Conservation (phyloP, 2,329 filamentous ascomycete genomes). For the Chaetomiaceae sp. region DNA sequence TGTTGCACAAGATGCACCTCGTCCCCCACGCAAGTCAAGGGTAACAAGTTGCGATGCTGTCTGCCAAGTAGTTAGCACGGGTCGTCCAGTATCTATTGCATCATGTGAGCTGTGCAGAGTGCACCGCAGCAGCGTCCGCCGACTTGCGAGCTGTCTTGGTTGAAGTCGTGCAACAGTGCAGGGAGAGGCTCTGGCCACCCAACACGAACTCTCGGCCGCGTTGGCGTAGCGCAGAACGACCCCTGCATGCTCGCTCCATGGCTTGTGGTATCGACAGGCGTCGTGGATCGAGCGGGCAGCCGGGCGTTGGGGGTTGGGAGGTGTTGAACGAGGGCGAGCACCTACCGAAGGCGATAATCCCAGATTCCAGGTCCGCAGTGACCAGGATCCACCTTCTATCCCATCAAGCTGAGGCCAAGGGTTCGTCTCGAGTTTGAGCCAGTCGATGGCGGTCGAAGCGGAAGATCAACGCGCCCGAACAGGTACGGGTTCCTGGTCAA, state of each 20-base stretch:
- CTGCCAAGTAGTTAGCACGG: background rate
- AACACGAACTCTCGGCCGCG: conserved; percentile 13
- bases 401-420: conserved; percentile 8
- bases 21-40: background rate
- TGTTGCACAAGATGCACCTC: background rate
- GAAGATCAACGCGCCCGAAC: background rate
- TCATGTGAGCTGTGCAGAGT: background rate
- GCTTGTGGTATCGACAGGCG: background rate
- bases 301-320: background rate
- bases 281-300: background rate
- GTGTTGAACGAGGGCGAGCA: background rate
- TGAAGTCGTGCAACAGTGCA: conserved; percentile 2
- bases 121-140: background rate
- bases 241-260: background rate
- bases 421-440: conserved; percentile 5
- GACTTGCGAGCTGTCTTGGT: background rate
- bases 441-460: background rate
- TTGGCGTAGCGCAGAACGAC: background rate
- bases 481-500: background rate
- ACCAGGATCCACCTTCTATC: conserved; percentile 1
- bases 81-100: background rate
- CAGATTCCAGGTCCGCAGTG: background rate
- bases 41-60: background rate
- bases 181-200: conserved; percentile 3
- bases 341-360: conserved; percentile 1